Evolutionary conservation across 164 flowering plant genomes (phyloP).

Genomic region (Aristolochia fimbriata): DNA sequence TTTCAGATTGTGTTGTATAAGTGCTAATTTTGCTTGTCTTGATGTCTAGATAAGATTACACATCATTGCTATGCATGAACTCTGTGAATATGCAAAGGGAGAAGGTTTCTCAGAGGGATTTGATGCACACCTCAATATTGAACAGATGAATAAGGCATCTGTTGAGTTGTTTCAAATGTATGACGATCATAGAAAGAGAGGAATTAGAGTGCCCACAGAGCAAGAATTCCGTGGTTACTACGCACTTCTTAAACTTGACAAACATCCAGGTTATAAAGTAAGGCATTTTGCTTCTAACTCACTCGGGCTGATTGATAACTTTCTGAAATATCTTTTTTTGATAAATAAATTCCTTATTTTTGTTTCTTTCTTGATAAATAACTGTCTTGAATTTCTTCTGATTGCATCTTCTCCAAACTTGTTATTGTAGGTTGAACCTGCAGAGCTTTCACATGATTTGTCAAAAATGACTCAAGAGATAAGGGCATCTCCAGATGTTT

Average conservation of each 20-base stretch:
- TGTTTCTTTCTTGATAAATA: no score
- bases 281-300: slow-evolving; percentile 10
- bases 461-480: slow-evolving; percentile 91
- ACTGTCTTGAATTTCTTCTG: no score
- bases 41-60: slow-evolving; percentile 82
- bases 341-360: no score
- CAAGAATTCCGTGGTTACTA: slow-evolving; percentile 96
- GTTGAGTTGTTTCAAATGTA: slow-evolving; percentile 95
- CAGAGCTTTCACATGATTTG: slow-evolving; percentile 97
- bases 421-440: slow-evolving; percentile 83
- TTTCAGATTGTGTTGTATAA: not conserved
- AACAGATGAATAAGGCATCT: slow-evolving; percentile 97
- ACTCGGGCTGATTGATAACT: no score
- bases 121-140: slow-evolving; percentile 98
- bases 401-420: slow-evolving; percentile 1
- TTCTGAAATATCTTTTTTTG: no score
- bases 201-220: slow-evolving; percentile 60
- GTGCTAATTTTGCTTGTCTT: not conserved
- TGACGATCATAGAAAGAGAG: slow-evolving; percentile 94
- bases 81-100: slow-evolving; percentile 87
- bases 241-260: slow-evolving; percentile 96
- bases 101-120: slow-evolving; percentile 98
- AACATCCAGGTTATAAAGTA: slow-evolving; percentile 98
- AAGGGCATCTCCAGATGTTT: slow-evolving; percentile 70
- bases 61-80: slow-evolving; percentile 92